Conservation (phyloP, 352 stramenopile species). For the Pythium brachiatum region DNA sequence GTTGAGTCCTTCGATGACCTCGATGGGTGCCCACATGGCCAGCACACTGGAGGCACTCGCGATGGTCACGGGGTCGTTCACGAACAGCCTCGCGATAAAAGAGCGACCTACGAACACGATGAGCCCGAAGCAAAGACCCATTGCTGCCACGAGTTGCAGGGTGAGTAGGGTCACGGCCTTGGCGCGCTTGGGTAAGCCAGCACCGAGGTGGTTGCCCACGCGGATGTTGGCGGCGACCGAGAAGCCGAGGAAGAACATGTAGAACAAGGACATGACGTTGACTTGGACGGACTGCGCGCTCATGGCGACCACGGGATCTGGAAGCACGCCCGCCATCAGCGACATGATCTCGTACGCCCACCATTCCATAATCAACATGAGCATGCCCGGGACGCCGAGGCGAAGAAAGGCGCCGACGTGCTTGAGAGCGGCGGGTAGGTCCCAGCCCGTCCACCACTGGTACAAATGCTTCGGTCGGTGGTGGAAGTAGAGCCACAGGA, state of each 20-base stretch:
- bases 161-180: conserved; percentile 46
- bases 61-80: conserved; percentile 40
- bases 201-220: conserved; percentile 75
- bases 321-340: conserved; percentile 67
- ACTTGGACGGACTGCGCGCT: conserved; percentile 73
- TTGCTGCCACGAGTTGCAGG: conserved; percentile 28
- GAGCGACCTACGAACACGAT: conserved; percentile 44
- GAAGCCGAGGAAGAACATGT: conserved; percentile 76
- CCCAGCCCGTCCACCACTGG: conserved; percentile 67
- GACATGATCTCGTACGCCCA: conserved; percentile 74
- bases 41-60: conserved; percentile 44
- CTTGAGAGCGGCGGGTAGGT: conserved; percentile 41
- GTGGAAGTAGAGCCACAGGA: conserved; percentile 61
- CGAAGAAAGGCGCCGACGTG: conserved; percentile 63
- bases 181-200: conserved; percentile 57
- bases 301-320: conserved; percentile 56
- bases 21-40: conserved; percentile 61
- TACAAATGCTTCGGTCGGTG: conserved; percentile 29
- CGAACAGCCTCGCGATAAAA: conserved; percentile 44
- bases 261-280: conserved; percentile 64
- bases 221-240: conserved; percentile 66
- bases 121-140: conserved; percentile 34
- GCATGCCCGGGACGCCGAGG: conserved; percentile 55
- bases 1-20: conserved; percentile 79
- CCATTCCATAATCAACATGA: conserved; percentile 79